phyloP scores from a whole-genome alignment of 2,329 filamentous ascomycete genomes.

The Pestalotiopsis fici region DNA sequence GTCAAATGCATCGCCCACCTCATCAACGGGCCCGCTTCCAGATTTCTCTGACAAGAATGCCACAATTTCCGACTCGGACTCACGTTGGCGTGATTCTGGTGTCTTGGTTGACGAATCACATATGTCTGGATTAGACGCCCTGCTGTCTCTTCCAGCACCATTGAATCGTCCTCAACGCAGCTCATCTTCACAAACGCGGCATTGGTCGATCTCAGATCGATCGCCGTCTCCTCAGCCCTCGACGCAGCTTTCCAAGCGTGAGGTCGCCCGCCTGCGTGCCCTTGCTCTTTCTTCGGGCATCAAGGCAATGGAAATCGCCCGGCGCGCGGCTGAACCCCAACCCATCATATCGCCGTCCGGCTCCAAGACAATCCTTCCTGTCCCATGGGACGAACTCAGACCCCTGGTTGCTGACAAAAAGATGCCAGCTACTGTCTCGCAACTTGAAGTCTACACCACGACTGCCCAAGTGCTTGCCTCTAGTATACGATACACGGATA shows the following conservation, averaged over 20 bases:
- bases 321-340: slow-evolving; percentile 57
- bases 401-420: slow-evolving; percentile 30
- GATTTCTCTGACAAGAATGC: slow-evolving; percentile 25
- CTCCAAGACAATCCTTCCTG: slow-evolving; percentile 19
- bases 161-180: slow-evolving; percentile 9
- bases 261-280: slow-evolving; percentile 77
- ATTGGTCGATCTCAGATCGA: slow-evolving; percentile 55
- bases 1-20: slow-evolving; percentile 39
- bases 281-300: slow-evolving; percentile 84
- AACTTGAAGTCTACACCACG: slow-evolving; percentile 49
- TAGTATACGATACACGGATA: slow-evolving; percentile 47
- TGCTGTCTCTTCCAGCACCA: slow-evolving; percentile 25
- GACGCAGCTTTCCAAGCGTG: slow-evolving; percentile 61
- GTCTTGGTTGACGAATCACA: slow-evolving; percentile 29
- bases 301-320: slow-evolving; percentile 79
- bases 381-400: slow-evolving; percentile 46
- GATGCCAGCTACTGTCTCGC: slow-evolving; percentile 34
- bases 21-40: slow-evolving; percentile 28
- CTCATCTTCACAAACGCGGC: slow-evolving; percentile 28
- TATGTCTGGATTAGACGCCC: slow-evolving; percentile 33
- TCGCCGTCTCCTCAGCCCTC: slow-evolving; percentile 33
- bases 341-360: slow-evolving; percentile 33
- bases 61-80: slow-evolving; percentile 41
- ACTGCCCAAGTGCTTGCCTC: slow-evolving; percentile 52
- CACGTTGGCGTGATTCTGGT: slow-evolving; percentile 24